phyloP scores from a whole-genome alignment of 495 filamentous ascomycete genomes.

The Xylaria sp. region DNA sequence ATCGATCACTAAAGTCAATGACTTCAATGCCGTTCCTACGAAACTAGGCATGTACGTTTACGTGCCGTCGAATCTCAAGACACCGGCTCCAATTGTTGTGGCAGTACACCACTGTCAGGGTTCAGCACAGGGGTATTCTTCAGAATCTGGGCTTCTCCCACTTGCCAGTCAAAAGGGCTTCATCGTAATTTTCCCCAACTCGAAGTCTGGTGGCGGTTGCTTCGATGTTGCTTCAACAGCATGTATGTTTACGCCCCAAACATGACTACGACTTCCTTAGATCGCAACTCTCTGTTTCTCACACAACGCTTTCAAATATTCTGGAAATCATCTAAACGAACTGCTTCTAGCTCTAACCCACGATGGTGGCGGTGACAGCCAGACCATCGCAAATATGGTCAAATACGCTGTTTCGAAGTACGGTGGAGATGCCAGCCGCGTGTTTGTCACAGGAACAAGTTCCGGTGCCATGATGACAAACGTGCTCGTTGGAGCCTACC shows the following conservation, averaged over 20 bases:
- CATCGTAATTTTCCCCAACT: conserved; percentile 49
- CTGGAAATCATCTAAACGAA: background rate
- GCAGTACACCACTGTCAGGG: conserved; percentile 65
- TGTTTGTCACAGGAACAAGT: conserved; percentile 59
- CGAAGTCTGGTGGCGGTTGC: conserved; percentile 41
- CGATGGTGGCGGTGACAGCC: conserved; percentile 63
- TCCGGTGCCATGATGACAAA: conserved; percentile 68
- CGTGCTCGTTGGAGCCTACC: conserved; percentile 56
- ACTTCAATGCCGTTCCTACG: conserved; percentile 55
- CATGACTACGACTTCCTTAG: background rate
- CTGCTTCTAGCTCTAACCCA: conserved; percentile 52
- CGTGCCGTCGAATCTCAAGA: conserved; percentile 58
- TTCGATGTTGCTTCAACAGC: conserved; percentile 43
- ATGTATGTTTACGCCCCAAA: conserved; percentile 30
- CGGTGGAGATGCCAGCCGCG: conserved; percentile 53
- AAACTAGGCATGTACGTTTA: conserved; percentile 62
- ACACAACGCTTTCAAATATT: background rate
- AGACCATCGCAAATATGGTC: conserved; percentile 67
- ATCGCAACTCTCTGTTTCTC: too few species aligned
- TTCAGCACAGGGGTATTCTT: conserved; percentile 57
- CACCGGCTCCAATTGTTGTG: conserved; percentile 60
- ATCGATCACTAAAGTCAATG: conserved; percentile 43
- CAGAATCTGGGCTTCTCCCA: conserved; percentile 50
- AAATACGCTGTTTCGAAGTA: conserved; percentile 58
- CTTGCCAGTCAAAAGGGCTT: conserved; percentile 36